Percentiles rank a stretch among this genome's conserved stretches.
These are phyloP conservation scores for Carex cristatella DNA, from an alignment of 176 grass and related monocot species.

Conservation along the genomic window DNA sequence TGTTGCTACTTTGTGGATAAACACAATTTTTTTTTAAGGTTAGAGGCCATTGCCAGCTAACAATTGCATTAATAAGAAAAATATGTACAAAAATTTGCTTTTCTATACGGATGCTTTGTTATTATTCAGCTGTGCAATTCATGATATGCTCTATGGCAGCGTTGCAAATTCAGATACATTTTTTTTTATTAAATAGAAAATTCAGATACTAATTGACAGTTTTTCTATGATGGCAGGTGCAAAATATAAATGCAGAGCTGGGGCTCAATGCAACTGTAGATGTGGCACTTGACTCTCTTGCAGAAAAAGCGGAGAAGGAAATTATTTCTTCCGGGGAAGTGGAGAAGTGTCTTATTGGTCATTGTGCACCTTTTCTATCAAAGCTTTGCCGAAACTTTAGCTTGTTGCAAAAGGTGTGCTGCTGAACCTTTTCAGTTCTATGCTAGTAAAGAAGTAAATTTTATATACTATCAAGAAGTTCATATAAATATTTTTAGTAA, in stretches of 20 bases:
- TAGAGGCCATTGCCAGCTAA: no score
- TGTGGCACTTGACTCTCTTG: constrained; percentile 69
- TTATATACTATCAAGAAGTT: background rate
- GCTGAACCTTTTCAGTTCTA: background rate
- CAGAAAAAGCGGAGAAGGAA: constrained; percentile 79
- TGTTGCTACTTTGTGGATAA: background rate
- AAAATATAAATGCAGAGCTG: constrained; percentile 90
- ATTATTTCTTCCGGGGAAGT: constrained; percentile 57
- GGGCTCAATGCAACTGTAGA: constrained; percentile 66
- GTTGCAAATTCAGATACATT: background rate
- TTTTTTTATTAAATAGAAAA: background rate
- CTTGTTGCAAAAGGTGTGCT: constrained; percentile 71
- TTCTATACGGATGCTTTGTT: background rate
- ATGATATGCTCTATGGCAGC: background rate
- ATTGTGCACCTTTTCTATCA: constrained; percentile 74
- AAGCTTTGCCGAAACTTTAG: constrained; percentile 75
- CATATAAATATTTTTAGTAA: background rate
- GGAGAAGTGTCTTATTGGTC: constrained; percentile 68
- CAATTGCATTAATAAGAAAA: no score
- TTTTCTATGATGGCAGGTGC: constrained; percentile 29
- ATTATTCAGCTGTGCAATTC: background rate
- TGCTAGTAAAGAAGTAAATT: background rate
- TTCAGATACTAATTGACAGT: constrained; percentile 15
- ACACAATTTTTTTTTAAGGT: background rate
- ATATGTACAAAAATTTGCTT: background rate